Evolutionary conservation across 805 yeast species (phyloP), one percentile per base, ranked within the genome.

Genomic region (Metschnikowia koreensis): DNA sequence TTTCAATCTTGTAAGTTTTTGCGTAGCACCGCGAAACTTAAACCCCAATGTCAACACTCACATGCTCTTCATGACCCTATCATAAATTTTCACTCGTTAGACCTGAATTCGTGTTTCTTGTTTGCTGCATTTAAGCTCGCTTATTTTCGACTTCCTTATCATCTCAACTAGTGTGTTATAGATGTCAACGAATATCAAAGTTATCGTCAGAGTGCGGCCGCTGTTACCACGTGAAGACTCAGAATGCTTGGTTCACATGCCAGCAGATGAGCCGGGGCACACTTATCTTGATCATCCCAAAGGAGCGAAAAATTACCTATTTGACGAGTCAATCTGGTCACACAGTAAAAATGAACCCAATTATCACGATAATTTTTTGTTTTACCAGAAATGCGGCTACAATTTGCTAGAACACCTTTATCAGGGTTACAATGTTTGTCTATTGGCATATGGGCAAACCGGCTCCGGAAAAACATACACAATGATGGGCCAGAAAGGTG

Each of bases 321-420:
- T 83, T 59, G 86, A 84, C 57, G 71, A 71, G 16, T 74, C 81
- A 9, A 66, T 85, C 41, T 76, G 80, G 76, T 81, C 86, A 2
- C 67, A 68, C 39, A 70, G 73, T 38, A 38, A 62, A 0, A 15
- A 54, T 0, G 68, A 70, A n/a, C 42, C 63, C 1, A 46, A 71
- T 31, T 79, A 65, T 61, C 75, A 75, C 1, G 69, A 76, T 38
- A 92, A 88, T 62, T 42, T 60, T 7, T 64, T 64, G 1, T 78
- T 86, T 4, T 88, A 84, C 60, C 62, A 67, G 2, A 65, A 69
- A 11, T 73, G 83, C 15, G 96, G 92, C 0, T 72, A 74, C 10
- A 84, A 82, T 40, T 71, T 85, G 51, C 67, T 88, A 7, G 75
- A 79, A 28, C 61, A 58, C 29, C 89, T 96, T 0, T 73, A 69